phyloP scores from a whole-genome alignment of 768 basidiomycete genomes.

The Cantharellus cinnabarinus region DNA sequence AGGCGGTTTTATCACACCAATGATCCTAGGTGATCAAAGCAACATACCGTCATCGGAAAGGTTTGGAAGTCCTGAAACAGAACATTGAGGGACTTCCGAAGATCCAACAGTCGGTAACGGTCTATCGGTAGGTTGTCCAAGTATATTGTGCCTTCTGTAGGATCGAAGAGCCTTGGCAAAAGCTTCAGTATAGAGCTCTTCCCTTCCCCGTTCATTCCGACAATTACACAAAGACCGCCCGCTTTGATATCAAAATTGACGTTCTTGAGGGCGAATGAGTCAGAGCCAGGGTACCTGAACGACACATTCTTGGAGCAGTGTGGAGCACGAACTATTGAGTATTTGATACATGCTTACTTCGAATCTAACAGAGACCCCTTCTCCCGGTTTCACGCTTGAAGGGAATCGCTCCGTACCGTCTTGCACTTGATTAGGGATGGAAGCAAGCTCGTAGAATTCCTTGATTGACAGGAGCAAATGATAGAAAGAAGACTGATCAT shows the following conservation, averaged over 20 bases:
- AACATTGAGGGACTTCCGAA: constrained; percentile 23
- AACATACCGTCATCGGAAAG: constrained; percentile 17
- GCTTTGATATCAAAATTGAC: constrained; percentile 22
- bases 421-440: constrained; percentile 3
- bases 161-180: constrained; percentile 12
- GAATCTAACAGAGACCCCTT: not conserved
- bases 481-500: not conserved
- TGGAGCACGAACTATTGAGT: not conserved
- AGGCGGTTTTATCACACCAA: too few relatives aligned
- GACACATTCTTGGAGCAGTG: constrained; percentile 23
- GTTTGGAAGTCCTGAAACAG: constrained; percentile 23
- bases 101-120: constrained; percentile 15
- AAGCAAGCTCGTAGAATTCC: constrained; percentile 5
- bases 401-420: constrained; percentile 2
- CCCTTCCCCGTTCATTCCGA: constrained; percentile 33
- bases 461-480: not conserved
- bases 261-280: constrained; percentile 16
- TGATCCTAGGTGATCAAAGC: too few relatives aligned
- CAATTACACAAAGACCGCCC: constrained; percentile 33
- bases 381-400: not conserved
- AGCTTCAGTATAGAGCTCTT: constrained; percentile 18
- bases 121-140: constrained; percentile 21
- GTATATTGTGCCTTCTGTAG: constrained; percentile 16
- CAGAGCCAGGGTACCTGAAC: constrained; percentile 27
- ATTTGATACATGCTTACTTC: not conserved